Percentiles rank a stretch among this genome's conserved stretches.
Conservation (phyloP, 2,329 filamentous ascomycete genomes). For the Colletotrichum truncatum region DNA sequence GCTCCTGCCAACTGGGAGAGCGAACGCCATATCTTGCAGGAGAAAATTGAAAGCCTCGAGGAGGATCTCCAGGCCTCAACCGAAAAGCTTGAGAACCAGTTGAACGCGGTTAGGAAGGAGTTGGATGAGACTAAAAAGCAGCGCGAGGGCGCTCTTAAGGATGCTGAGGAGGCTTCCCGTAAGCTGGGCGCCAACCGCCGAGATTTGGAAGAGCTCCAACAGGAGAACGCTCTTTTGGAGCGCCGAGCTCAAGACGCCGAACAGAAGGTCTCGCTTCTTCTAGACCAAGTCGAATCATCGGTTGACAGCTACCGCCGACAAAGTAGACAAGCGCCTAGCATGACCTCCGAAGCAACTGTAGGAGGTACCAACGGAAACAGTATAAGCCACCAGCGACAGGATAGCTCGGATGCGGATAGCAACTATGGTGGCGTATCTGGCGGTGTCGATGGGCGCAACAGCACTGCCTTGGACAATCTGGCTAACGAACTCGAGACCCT, state of each 20-base stretch:
- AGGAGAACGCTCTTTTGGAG: conserved; percentile 84
- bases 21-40: conserved; percentile 74
- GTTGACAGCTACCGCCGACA: conserved; percentile 94
- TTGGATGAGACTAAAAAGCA: conserved; percentile 72
- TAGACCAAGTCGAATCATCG: conserved; percentile 93
- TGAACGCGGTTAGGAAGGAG: conserved; percentile 75
- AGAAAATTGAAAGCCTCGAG: conserved; percentile 76
- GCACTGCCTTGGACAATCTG: conserved; percentile 84
- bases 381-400: conserved; percentile 58
- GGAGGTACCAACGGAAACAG: conserved; percentile 44
- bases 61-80: conserved; percentile 73
- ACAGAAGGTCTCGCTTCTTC: conserved; percentile 88
- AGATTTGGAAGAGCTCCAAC: conserved; percentile 83
- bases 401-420: conserved; percentile 70
- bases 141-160: conserved; percentile 71
- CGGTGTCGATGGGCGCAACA: conserved; percentile 60
- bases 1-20: conserved; percentile 74
- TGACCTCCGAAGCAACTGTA: conserved; percentile 54
- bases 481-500: conserved; percentile 92
- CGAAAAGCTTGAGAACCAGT: conserved; percentile 74
- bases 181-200: conserved; percentile 68
- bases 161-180: conserved; percentile 60
- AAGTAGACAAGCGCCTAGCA: conserved; percentile 65
- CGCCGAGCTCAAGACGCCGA: conserved; percentile 89
- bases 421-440: conserved; percentile 65